Percentiles rank a stretch among this genome's conserved stretches.
Evolutionary conservation across 805 yeast genomes (phyloP).

Genomic region (Lachancea kluyveri): DNA sequence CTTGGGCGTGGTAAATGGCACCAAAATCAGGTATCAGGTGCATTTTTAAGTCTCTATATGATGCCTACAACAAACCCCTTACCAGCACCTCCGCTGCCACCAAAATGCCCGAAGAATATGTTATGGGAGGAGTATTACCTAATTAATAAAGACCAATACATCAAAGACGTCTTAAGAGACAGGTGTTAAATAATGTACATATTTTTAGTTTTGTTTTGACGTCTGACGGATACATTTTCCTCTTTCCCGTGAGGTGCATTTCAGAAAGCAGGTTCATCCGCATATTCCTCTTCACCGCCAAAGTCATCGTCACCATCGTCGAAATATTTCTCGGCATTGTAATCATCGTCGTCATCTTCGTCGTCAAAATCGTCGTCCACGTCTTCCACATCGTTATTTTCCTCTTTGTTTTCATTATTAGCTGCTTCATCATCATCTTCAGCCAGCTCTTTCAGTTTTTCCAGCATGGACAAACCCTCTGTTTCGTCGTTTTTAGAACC

Average conservation of each 20-base stretch:
- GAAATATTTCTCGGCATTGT: slow-evolving; percentile 57
- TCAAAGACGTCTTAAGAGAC: slow-evolving; percentile 5
- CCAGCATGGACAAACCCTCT: slow-evolving; percentile 35
- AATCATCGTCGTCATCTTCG: slow-evolving; percentile 55
- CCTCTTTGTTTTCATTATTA: slow-evolving; percentile 19
- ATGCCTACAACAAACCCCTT: slow-evolving; percentile 10
- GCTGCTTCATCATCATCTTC: slow-evolving; percentile 41
- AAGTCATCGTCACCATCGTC: slow-evolving; percentile 53
- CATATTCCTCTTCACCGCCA: slow-evolving; percentile 44
- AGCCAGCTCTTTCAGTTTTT: slow-evolving; percentile 43
- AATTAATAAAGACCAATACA: slow-evolving; percentile 9
- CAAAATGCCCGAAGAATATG: slow-evolving; percentile 20
- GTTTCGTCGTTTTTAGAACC: slow-evolving; percentile 24
- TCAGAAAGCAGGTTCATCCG: slow-evolving; percentile 58
- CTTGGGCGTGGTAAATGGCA: slow-evolving; percentile 18
- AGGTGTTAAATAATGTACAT: not conserved
- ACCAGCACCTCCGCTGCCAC: slow-evolving; percentile 15
- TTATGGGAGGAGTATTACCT: slow-evolving; percentile 21
- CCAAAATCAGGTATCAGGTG: slow-evolving; percentile 3
- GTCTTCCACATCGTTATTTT: slow-evolving; percentile 35
- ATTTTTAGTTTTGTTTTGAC: no score
- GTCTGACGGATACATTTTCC: no score
- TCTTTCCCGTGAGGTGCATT: no score
- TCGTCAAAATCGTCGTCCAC: slow-evolving; percentile 57
- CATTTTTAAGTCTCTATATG: slow-evolving; percentile 11